Base-by-base conservation (phyloP, 2,329 filamentous ascomycete species). In the Paramyrothecium sp. region DNA sequence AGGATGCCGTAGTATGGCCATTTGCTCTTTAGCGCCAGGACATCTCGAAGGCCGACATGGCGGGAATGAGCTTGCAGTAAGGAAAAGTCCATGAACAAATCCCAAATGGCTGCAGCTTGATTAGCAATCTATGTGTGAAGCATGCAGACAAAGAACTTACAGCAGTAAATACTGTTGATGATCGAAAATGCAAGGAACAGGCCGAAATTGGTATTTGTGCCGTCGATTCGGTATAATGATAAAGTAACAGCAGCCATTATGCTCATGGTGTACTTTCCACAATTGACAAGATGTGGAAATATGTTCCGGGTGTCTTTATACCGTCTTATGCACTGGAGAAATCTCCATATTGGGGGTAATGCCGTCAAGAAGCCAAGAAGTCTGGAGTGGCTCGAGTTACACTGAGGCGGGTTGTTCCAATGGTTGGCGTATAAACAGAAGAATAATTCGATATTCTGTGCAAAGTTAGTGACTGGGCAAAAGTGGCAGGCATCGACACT, bases 21-120 rank as follows among this genome's bases (percentile, higher is more conserved):
- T 3, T 83, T 80, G 13, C 81, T 81, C 68, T 94, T 94, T 66
- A 95, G 89, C 0, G 89, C 92, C 0, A 95, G 81, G 10, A 90
- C 88, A 58, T 94, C 86, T 7, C 95, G 89, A 12, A 97, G 83
- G 52, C 88, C 81, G 2, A 78, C 82, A 62, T 90, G 79, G 12
- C 84, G 83, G 0, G 90, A 85, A 56, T 88, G 85, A 0, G 89
- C 82, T 65, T 97, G 92, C 3, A 94, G 82, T n/a, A 97, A 81
- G 58, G 90, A 95, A 82, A 95, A 98, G 72, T 99, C 95, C 90
- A 98, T 97, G 62, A 92, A 87, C 2, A 99, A 77, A 70, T 99
- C 95, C 95, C 95, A 99, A 47, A 97, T 83, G 11, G 88, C 86
- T 88, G 55, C 0, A n/a, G 4, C 3, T 55, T 61, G 19, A 64